phyloP scores from a whole-genome alignment of 164 flowering plant species.

The Cinnamomum chago region DNA sequence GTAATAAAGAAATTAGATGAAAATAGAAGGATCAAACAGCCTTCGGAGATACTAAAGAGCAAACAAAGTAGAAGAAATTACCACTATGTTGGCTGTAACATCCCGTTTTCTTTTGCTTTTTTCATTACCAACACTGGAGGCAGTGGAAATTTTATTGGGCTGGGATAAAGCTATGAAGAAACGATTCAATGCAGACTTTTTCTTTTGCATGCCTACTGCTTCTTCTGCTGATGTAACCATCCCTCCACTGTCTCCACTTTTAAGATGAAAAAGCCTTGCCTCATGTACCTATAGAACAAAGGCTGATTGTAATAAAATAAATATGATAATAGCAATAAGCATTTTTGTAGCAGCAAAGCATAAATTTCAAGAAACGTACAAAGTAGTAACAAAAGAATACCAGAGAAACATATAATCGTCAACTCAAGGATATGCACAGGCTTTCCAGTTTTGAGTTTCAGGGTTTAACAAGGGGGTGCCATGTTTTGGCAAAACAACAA shows the following conservation, averaged over 20 bases:
- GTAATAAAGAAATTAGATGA: neutral
- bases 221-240: constrained; percentile 72
- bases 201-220: constrained; percentile 69
- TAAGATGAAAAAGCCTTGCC: constrained; percentile 76
- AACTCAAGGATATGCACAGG: neutral
- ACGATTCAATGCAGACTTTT: constrained; percentile 56
- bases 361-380: constrained; percentile 1
- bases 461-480: neutral
- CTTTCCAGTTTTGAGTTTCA: neutral
- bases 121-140: constrained; percentile 24
- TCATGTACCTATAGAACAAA: constrained; percentile 57
- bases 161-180: constrained; percentile 52
- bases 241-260: constrained; percentile 51
- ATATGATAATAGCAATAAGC: neutral
- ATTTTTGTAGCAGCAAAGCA: neutral
- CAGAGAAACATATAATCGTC: neutral
- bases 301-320: neutral
- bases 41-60: neutral
- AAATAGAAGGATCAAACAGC: neutral
- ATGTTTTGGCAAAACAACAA: neutral
- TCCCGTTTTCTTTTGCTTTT: constrained; percentile 49
- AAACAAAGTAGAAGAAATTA: constrained; percentile 25
- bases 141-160: constrained; percentile 29
- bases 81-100: constrained; percentile 57
- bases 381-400: neutral